Evolutionary conservation across 495 filamentous ascomycete species (phyloP), one percentile per base, ranked within the genome.

Genomic region (Penicillium mononematosum): DNA sequence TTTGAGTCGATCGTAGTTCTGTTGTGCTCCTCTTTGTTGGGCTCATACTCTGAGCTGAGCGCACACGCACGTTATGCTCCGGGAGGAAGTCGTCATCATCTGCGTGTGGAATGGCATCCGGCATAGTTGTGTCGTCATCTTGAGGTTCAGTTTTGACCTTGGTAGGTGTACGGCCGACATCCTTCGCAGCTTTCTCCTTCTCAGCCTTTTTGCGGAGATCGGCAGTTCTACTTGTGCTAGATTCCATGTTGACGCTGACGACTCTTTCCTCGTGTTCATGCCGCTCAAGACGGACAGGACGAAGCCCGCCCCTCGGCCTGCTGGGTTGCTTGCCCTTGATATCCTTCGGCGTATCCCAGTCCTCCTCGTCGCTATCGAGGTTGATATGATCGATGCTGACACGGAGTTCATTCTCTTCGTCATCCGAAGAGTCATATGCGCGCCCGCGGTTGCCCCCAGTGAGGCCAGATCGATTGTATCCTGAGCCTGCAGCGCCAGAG

Each of bases 341-440:
- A 51, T 64, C 54, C 25, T 61, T 55, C 16, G 62, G 43, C 11
- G 67, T 52, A 22, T 63, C 61, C 25, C 58, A 60, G 2, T 65
- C 70, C 5, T 73, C 70, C 25, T 73, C 72, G 27, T 80, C 74
- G 39, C 71, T 75, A 9, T 76, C 70, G 19, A 80, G 59, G 54
- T 79, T 80, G 48, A 83, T 83, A 14, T 72, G 66, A 50, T 81
- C 80, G 53, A 83, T 81, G 58, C 75, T 75, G 24, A 80, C 56
- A 34, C 75, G 72, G 17, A 71, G 58, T 17, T 69, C 74, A 9
- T 55, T 45, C 20, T 73, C 69, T 57, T 70, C 73, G 45, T 80
- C 80, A 51, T 81, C 79, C 2, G 76, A 77, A 7, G 73, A 78
- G 32, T 72, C 63, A 47, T 73, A 54, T 54, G 58, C 50, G 31